Evolutionary conservation across 306 rosid species (phyloP).

Genomic region (Acacia acuminata): DNA sequence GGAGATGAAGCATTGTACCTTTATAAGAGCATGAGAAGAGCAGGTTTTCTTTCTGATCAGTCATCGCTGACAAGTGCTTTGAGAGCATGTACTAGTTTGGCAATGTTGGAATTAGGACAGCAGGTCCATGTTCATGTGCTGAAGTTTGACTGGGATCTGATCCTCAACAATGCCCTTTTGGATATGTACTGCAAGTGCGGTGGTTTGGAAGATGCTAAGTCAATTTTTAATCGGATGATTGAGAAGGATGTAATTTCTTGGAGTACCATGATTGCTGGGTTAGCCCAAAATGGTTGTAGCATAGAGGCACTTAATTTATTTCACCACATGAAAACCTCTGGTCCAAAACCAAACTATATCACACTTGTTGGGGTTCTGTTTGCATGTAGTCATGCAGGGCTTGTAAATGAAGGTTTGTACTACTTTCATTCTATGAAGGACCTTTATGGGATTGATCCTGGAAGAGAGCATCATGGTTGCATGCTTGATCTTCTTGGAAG

Average conservation of each 20-base stretch:
- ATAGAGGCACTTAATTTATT: constrained; percentile 69
- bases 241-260: constrained; percentile 85
- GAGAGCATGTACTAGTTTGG: constrained; percentile 74
- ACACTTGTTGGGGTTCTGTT: constrained; percentile 88
- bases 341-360: constrained; percentile 70
- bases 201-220: constrained; percentile 71
- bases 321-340: constrained; percentile 60
- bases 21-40: constrained; percentile 71
- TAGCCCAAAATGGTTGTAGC: constrained; percentile 90
- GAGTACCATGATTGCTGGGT: constrained; percentile 93
- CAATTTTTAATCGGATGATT: constrained; percentile 56
- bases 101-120: constrained; percentile 80
- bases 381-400: constrained; percentile 94
- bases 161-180: constrained; percentile 80
- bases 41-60: constrained; percentile 59
- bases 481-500: constrained; percentile 94
- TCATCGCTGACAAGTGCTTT: constrained; percentile 75
- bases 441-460: constrained; percentile 66
- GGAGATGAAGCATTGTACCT: constrained; percentile 74
- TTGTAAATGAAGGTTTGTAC: constrained; percentile 71
- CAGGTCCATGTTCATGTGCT: constrained; percentile 73
- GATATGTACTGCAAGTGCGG: constrained; percentile 96
- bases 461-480: constrained; percentile 85
- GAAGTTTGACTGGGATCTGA: constrained; percentile 76
- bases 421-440: constrained; percentile 77